Conservation (phyloP, 148 eudicot genomes). For the Hydrangea macrophylla region DNA sequence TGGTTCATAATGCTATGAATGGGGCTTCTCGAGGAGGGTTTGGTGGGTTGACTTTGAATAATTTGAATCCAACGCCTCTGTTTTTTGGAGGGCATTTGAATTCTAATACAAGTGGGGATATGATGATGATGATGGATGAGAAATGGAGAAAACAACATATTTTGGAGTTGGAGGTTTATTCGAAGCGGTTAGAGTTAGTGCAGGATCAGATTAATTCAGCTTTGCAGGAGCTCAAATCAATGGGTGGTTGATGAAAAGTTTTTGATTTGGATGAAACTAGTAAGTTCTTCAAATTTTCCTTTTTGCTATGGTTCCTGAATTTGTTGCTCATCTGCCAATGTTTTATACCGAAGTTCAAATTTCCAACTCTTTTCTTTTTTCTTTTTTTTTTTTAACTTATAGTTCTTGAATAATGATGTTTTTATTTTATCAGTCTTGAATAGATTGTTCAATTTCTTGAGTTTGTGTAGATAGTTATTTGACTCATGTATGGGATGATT, state of each 20-base stretch:
- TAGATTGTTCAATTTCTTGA: conserved; percentile 9
- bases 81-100: conserved; percentile 23
- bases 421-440: neutral
- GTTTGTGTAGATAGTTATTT: conserved; percentile 6
- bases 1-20: conserved; percentile 29
- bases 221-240: conserved; percentile 77
- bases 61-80: conserved; percentile 27
- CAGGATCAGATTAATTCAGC: conserved; percentile 83
- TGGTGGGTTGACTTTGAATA: conserved; percentile 18
- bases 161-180: conserved; percentile 90
- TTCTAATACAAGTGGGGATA: conserved; percentile 26
- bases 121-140: conserved; percentile 55
- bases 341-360: conserved; percentile 18
- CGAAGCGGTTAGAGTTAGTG: conserved; percentile 89
- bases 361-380: conserved; percentile 16
- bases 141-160: conserved; percentile 96
- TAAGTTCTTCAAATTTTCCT: conserved; percentile 15
- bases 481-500: neutral
- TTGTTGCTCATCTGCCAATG: conserved; percentile 18
- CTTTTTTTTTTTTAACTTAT: conserved; percentile 9
- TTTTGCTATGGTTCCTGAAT: conserved; percentile 18
- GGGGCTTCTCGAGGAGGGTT: conserved; percentile 19
- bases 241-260: conserved; percentile 35
- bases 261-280: conserved; percentile 12
- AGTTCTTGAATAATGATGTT: conserved; percentile 41